Base-by-base conservation (phyloP, 306 rosid genomes). In the Citrullus colocynthis region DNA sequence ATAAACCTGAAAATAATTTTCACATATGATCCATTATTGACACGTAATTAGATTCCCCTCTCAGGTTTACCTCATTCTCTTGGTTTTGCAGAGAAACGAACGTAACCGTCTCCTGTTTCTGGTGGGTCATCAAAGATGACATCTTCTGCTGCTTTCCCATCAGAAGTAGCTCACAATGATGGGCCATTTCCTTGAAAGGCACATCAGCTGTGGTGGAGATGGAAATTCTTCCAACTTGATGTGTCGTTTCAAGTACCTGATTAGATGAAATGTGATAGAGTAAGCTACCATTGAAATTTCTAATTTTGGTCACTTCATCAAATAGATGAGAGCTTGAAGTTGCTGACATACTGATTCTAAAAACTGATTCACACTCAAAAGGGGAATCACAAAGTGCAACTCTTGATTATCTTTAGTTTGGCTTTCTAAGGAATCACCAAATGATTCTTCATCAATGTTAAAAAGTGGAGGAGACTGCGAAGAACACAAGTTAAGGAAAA, bases 181-280 rank as follows among this genome's bases (percentile, higher is more conserved):
- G 84, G 37, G 98, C 86, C 93, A 92, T 87, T 85, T 92, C 97
- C 87, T 85, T 80, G 86, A 84, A 95, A 71, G 99, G 82, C 84
- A 88, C 86, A 74, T 89, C 84, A 59, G 78, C 79, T 59, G 86
- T 74, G 28, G 78, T 71, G 49, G 88, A 83, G 77, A 87, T 83
- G 18, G 98, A 91, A 58, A 81, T 16, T 79, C 97, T 85, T 75
- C 87, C 98, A 30, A 83, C 82, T 84, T 84, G 88, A 79, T 86
- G 67, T 28, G 93, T 76, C n/a, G 96, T 85, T 80, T 92, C 98
- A 78, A 85, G 85, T 79, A 86, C 88, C 99, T 95, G 81, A 66
- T 74, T 14, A 65, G 80, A 84, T 20, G 83, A 78, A 60, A 60
- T 49, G 24, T 11, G 48, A 20, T 13, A 59, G 39, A 9, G 51